Evolutionary conservation across 768 basidiomycete genomes (phyloP).

Genomic region (Tricholoma hemisulphureum): DNA sequence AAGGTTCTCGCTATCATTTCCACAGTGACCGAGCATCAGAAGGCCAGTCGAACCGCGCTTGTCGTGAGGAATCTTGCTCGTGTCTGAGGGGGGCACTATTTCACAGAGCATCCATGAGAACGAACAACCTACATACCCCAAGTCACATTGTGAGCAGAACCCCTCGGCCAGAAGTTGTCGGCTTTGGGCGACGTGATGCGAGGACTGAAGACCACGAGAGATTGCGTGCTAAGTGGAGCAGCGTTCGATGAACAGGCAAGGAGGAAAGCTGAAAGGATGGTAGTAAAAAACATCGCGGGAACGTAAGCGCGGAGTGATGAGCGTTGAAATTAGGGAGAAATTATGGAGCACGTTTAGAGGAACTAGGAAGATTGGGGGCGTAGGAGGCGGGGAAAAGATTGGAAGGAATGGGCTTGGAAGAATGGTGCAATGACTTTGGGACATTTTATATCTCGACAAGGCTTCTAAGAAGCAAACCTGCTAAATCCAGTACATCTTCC

Average conservation of each 20-base stretch:
- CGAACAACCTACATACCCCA: constrained; percentile 17
- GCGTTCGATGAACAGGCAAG: constrained; percentile 9
- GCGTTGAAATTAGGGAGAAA: neutral
- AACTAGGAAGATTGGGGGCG: neutral
- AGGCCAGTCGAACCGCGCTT: constrained; percentile 31
- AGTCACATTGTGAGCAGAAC: constrained; percentile 21
- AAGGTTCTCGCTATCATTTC: constrained; percentile 43
- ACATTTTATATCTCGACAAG: constrained; percentile 9
- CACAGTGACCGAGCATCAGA: constrained; percentile 42
- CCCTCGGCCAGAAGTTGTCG: constrained; percentile 17
- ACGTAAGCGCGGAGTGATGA: neutral
- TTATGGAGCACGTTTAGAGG: neutral
- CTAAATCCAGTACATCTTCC: neutral
- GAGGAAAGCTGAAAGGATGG: constrained; percentile 8
- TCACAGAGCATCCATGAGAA: neutral
- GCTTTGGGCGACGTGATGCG: constrained; percentile 21
- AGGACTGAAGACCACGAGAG: constrained; percentile 23
- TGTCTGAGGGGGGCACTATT: constrained; percentile 15
- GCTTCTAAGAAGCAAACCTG: constrained; percentile 1
- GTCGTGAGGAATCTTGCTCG: constrained; percentile 34
- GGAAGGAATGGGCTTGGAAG: constrained; percentile 2
- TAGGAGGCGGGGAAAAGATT: neutral
- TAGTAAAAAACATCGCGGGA: constrained; percentile 12
- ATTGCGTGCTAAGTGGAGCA: constrained; percentile 8
- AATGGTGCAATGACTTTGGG: neutral